Percentiles rank a stretch among this genome's conserved stretches.
phyloP scores from a whole-genome alignment of 176 grass and related monocot genomes.

The Cenchrus americanus region DNA sequence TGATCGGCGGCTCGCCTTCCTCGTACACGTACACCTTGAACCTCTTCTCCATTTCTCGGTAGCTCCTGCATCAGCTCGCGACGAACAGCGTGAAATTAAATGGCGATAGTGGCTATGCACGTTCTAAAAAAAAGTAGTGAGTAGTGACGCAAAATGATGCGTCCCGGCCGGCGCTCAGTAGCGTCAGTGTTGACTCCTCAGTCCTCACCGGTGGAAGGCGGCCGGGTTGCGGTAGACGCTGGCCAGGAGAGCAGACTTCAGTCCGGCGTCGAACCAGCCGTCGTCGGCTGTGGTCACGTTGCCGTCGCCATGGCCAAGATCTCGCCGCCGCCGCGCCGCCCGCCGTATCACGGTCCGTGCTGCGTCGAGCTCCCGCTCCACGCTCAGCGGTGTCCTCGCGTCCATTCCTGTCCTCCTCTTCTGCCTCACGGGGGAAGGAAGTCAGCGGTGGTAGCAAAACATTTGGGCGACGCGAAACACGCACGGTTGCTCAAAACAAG shows the following conservation, averaged over 20 bases:
- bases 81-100: background rate
- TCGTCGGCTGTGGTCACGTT: background rate
- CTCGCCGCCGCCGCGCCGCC: background rate
- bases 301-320: background rate
- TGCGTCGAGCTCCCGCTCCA: slow-evolving; percentile 49
- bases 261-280: slow-evolving; percentile 22
- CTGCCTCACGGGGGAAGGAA: background rate
- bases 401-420: background rate
- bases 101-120: too few species aligned
- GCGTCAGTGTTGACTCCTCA: background rate
- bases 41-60: slow-evolving; percentile 73
- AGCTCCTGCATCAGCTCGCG: slow-evolving; percentile 56
- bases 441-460: too few species aligned
- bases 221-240: slow-evolving; percentile 54
- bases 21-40: slow-evolving; percentile 88
- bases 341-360: slow-evolving; percentile 39
- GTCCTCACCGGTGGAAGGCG: slow-evolving; percentile 49
- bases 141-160: too few species aligned
- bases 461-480: too few species aligned
- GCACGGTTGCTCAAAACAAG: too few species aligned
- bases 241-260: slow-evolving; percentile 23
- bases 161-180: too few species aligned
- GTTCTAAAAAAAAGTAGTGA: too few species aligned
- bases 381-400: background rate
- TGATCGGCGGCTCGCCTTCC: slow-evolving; percentile 77